Evolutionary conservation across 1,284 basidiomycete species (phyloP), one percentile per base, ranked within the genome.

Genomic region (Ganoderma lingzhi): DNA sequence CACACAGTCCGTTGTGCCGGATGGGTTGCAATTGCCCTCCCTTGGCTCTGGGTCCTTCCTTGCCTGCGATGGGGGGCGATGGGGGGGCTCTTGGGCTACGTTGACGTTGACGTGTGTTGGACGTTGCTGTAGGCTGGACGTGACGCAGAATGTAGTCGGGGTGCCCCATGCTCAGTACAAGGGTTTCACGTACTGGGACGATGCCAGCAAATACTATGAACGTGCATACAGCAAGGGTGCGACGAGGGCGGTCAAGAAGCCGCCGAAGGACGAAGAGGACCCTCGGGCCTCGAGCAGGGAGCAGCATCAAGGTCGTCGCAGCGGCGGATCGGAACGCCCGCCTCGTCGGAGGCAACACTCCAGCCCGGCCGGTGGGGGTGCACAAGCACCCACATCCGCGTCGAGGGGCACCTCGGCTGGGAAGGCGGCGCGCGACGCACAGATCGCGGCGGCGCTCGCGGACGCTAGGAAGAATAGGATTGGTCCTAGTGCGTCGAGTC

Each of bases 111-210:
- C 37, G 45, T 48, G 53, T 15, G 35, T 61, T n/a, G 44, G 48
- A 51, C 60, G 65, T 14, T 66, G 14, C n/a, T 37, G 23, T 70
- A 89, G 87, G 88, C 71, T 81, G 9, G 84, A 87, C 73, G 83
- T 80, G 15, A 80, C 73, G 0, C 78, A 81, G 5, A 81, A 83
- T 45, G 83, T 84, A 12, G 77, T 68, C 64, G 78, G 80, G 3
- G 80, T 89, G 6, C 77, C 85, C 19, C 83, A 82, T 19, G 71
- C 85, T 0, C 73, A 84, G 2, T 75, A 81, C 68, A 80, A 87
- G 65, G 81, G 84, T 41, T 89, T 84, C 73, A 30, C 63, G 4
- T 81, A 83, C 3, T 72, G 80, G 67, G 80, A 76, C n/a, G 83
- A 87, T 69, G 88, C 88, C 0, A 37, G 63, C 35, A 74, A 71